Base-by-base conservation (phyloP, 306 rosid genomes). In the Psophocarpus tetragonolobus region DNA sequence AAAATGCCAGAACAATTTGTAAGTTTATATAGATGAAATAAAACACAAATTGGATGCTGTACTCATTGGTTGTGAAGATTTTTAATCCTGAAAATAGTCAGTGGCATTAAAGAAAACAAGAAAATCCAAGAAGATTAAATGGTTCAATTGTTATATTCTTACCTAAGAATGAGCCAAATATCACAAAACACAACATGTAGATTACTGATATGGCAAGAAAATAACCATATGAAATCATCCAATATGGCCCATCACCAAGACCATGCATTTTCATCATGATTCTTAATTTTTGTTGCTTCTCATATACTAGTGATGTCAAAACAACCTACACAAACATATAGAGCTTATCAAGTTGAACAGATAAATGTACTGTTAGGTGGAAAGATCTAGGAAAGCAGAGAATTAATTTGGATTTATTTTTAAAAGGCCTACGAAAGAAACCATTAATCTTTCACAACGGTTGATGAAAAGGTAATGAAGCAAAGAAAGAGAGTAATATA, bases 261-360 rank as follows among this genome's bases (percentile, higher is more conserved):
- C 98, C 98, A 4, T 94, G 98, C 96, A 94, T 94, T 86, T 94
- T 94, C 98, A 94, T 94, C 96, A 94, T 94, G 82, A 94, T 89
- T 92, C 98, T 87, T 83, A 94, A 71, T 50, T 83, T 92, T 65
- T 94, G 90, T 68, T 94, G 81, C 76, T 87, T 94, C 90, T 94
- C 97, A 72, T 94, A 92, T 35, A 92, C 97, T 81, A 92, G 85
- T 4, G 97, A 69, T 48, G 90, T 81, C 86, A 94, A 68, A 38
- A 82, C 74, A 77, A 94, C 97, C 98, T 94, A 38, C 70, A 80
- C 69, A 50, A 82, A 74, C 42, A 57, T 24, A 42, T 4, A 72
- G 33, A 48, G 21, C 9, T 67, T 39, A 53, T 57, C 56, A 57
- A 33, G 80, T 64, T 66, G 38, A 60, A 63, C 54, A 44, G 4